These are phyloP conservation scores for Apiospora malaysiana DNA, from an alignment of 2,329 filamentous ascomycete species.

Conservation along the genomic window DNA sequence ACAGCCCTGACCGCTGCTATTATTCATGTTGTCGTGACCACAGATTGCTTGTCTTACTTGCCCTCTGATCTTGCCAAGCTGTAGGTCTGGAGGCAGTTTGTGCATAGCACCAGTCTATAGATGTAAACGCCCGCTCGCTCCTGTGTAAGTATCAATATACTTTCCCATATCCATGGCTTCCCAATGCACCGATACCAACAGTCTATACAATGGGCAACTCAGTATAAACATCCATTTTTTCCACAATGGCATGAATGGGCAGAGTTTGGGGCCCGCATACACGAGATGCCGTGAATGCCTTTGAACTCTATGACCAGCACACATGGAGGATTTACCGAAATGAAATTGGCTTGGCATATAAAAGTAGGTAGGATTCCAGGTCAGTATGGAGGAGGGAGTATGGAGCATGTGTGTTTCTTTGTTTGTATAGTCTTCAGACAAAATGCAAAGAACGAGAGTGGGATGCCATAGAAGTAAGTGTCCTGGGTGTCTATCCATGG, in stretches of 20 bases:
- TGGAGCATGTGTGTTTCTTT: not conserved
- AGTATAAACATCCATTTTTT: not conserved
- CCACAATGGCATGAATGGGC: not conserved
- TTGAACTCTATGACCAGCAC: not conserved
- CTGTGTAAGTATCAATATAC: not conserved
- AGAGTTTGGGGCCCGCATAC: slow-evolving; percentile 4
- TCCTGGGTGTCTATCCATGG: too few relatives aligned
- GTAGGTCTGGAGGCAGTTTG: not conserved
- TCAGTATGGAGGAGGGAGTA: too few relatives aligned
- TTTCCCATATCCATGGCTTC: not conserved
- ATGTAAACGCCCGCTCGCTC: not conserved
- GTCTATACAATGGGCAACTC: not conserved
- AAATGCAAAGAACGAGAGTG: not conserved
- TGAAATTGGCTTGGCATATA: slow-evolving; percentile 11
- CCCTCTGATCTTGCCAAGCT: not conserved
- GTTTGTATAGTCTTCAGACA: not conserved
- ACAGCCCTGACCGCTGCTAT: not conserved
- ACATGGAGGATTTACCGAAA: not conserved
- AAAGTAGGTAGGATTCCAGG: slow-evolving; percentile 10
- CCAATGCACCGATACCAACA: not conserved
- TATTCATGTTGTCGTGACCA: not conserved
- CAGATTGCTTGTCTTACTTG: not conserved
- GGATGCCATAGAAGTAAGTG: not conserved
- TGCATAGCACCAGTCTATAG: not conserved
- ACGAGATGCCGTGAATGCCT: slow-evolving; percentile 1